A percentile compares a stretch with the other conserved stretches of the same genome.
phyloP scores from a whole-genome alignment of 2,329 filamentous ascomycete species.

The Teratosphaeria viscida region DNA sequence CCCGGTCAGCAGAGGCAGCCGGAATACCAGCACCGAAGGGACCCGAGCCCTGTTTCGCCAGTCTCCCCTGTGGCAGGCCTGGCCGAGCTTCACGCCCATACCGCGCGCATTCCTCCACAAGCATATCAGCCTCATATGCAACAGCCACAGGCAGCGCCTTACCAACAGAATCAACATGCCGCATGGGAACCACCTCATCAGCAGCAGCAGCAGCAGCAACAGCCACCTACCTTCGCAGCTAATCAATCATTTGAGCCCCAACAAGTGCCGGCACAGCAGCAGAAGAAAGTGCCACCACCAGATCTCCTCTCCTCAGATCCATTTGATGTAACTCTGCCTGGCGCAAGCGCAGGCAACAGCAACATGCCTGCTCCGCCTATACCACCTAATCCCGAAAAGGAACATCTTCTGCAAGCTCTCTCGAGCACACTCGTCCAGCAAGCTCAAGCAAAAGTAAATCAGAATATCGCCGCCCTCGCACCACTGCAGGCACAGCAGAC shows the following conservation, averaged over 20 bases:
- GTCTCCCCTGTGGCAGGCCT: slow-evolving; percentile 17
- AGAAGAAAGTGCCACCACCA: slow-evolving; percentile 25
- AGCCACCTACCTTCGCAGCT: slow-evolving; percentile 2
- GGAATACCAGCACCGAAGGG: slow-evolving; percentile 9
- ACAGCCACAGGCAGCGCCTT: slow-evolving; percentile 9
- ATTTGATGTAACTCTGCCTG: slow-evolving; percentile 49
- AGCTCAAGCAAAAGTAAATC: slow-evolving; percentile 56
- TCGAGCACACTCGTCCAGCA: slow-evolving; percentile 58
- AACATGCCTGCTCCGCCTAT: slow-evolving; percentile 67
- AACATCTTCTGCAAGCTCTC: slow-evolving; percentile 69
- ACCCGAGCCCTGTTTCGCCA: slow-evolving; percentile 24
- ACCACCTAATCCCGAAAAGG: slow-evolving; percentile 91
- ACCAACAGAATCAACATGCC: slow-evolving; percentile 13
- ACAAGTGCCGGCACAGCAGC: slow-evolving; percentile 10
- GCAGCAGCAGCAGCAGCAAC: neutral
- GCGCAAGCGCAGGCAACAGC: slow-evolving; percentile 31
- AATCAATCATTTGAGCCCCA: slow-evolving; percentile 19
- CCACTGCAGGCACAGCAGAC: slow-evolving; percentile 68
- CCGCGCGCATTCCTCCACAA: slow-evolving; percentile 1
- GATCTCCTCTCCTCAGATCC: slow-evolving; percentile 52
- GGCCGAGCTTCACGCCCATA: slow-evolving; percentile 8
- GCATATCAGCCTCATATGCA: slow-evolving; percentile 7
- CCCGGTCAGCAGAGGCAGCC: slow-evolving; percentile 25
- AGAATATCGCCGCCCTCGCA: slow-evolving; percentile 63
- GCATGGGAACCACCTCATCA: slow-evolving; percentile 1